These are phyloP conservation scores for Pilobolus umbonatus DNA, from an alignment of 192 early-diverging fungal species.

Conservation along the genomic window DNA sequence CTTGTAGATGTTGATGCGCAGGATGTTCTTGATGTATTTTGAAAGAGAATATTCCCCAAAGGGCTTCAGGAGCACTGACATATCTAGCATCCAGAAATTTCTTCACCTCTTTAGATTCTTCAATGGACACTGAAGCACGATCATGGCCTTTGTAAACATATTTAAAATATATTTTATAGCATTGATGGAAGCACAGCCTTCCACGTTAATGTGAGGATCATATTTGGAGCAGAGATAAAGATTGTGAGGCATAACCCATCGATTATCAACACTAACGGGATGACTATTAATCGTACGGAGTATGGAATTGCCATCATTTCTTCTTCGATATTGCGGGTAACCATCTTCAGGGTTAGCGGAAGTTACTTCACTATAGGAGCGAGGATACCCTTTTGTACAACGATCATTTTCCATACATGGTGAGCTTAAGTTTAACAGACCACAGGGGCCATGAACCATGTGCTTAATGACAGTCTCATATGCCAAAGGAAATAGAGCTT, in stretches of 20 bases:
- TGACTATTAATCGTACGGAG: not conserved
- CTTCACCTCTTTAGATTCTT: slow-evolving; percentile 2
- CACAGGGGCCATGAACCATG: slow-evolving; percentile 30
- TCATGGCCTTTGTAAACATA: slow-evolving; percentile 12
- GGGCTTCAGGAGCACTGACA: slow-evolving; percentile 23
- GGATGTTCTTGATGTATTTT: slow-evolving; percentile 26
- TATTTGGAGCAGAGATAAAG: slow-evolving; percentile 31
- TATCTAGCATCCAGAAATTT: slow-evolving; percentile 16
- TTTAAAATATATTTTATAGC: slow-evolving; percentile 5
- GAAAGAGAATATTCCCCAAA: slow-evolving; percentile 31
- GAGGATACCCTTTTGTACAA: slow-evolving; percentile 33
- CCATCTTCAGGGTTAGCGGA: slow-evolving; percentile 5
- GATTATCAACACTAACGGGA: slow-evolving; percentile 21
- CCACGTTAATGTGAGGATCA: slow-evolving; percentile 36
- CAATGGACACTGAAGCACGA: not conserved
- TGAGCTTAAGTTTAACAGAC: not conserved
- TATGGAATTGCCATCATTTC: not conserved
- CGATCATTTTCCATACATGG: slow-evolving; percentile 12
- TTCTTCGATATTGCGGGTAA: slow-evolving; percentile 13
- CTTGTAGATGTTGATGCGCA: slow-evolving; percentile 10
- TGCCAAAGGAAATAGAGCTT: not conserved
- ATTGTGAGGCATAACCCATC: slow-evolving; percentile 32
- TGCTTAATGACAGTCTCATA: slow-evolving; percentile 8
- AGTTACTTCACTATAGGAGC: not conserved
- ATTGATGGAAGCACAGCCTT: slow-evolving; percentile 1